phyloP scores from a whole-genome alignment of 2,329 filamentous ascomycete species.

The Camillea tinctor region DNA sequence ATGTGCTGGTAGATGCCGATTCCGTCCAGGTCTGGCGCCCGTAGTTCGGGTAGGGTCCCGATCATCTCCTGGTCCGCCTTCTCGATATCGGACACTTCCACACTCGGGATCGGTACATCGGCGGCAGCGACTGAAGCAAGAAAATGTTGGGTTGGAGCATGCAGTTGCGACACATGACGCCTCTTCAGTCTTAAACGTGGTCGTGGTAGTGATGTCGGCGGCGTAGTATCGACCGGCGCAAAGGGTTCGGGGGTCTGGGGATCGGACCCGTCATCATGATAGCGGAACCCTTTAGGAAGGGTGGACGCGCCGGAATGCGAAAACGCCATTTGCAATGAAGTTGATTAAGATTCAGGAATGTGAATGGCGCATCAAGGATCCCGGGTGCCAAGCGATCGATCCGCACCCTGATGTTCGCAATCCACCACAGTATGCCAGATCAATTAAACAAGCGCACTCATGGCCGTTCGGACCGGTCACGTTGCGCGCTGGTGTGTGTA shows the following conservation, averaged over 20 bases:
- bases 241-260: constrained; percentile 55
- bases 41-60: constrained; percentile 37
- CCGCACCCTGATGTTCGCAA: constrained; percentile 6
- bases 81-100: constrained; percentile 52
- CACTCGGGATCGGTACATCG: constrained; percentile 63
- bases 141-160: constrained; percentile 63
- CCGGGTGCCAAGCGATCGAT: constrained; percentile 3
- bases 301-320: constrained; percentile 45
- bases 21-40: constrained; percentile 33
- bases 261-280: constrained; percentile 34
- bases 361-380: constrained; percentile 9
- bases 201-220: constrained; percentile 47
- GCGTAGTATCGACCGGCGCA: constrained; percentile 34
- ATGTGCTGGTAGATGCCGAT: constrained; percentile 33
- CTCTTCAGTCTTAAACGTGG: constrained; percentile 56
- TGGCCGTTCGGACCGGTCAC: constrained; percentile 5
- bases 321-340: constrained; percentile 39
- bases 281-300: constrained; percentile 44
- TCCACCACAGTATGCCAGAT: constrained; percentile 15
- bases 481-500: not conserved
- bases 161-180: constrained; percentile 51
- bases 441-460: constrained; percentile 14
- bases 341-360: constrained; percentile 1
- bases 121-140: constrained; percentile 66
- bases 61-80: constrained; percentile 44